Evolutionary conservation across 2,329 filamentous ascomycete species (phyloP).

Genomic region (Stagonosporopsis rhizophila): DNA sequence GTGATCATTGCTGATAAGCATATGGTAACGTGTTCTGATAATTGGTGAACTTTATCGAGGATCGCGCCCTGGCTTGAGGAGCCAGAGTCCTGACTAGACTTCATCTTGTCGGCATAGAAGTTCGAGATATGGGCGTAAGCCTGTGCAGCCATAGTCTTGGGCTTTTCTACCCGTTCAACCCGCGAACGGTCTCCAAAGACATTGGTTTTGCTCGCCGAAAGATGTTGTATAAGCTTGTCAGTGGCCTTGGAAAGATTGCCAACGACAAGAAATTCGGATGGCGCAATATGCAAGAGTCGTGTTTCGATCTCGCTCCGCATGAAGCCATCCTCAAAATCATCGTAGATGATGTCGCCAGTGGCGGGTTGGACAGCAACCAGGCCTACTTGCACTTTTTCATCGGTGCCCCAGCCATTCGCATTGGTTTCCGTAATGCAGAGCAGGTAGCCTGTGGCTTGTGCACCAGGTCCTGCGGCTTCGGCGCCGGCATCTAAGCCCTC

Average conservation of each 20-base stretch:
- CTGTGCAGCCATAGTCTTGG: conserved; percentile 82
- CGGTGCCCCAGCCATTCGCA: conserved; percentile 79
- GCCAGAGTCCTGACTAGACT: conserved; percentile 50
- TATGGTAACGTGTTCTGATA: conserved; percentile 85
- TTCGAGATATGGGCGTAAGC: conserved; percentile 87
- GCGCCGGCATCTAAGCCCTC: conserved; percentile 71
- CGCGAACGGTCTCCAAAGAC: conserved; percentile 91
- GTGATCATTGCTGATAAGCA: conserved; percentile 97
- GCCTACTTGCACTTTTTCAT: conserved; percentile 92
- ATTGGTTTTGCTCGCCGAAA: conserved; percentile 86
- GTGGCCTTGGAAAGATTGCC: conserved; percentile 89
- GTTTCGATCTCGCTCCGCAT: conserved; percentile 98
- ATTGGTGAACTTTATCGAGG: conserved; percentile 82
- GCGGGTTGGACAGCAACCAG: conserved; percentile 93
- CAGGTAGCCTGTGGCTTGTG: conserved; percentile 78
- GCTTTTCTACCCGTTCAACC: conserved; percentile 77
- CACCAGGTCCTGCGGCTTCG: conserved; percentile 61
- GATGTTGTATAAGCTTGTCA: conserved; percentile 87
- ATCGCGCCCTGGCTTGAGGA: conserved; percentile 61
- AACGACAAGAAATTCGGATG: conserved; percentile 93
- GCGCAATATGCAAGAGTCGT: conserved; percentile 90
- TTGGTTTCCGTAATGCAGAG: conserved; percentile 89
- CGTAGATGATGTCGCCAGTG: conserved; percentile 94
- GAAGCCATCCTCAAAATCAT: conserved; percentile 95
- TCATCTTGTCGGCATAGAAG: conserved; percentile 90